phyloP scores from a whole-genome alignment of 345 rosid species.

The Arabis alpina region DNA sequence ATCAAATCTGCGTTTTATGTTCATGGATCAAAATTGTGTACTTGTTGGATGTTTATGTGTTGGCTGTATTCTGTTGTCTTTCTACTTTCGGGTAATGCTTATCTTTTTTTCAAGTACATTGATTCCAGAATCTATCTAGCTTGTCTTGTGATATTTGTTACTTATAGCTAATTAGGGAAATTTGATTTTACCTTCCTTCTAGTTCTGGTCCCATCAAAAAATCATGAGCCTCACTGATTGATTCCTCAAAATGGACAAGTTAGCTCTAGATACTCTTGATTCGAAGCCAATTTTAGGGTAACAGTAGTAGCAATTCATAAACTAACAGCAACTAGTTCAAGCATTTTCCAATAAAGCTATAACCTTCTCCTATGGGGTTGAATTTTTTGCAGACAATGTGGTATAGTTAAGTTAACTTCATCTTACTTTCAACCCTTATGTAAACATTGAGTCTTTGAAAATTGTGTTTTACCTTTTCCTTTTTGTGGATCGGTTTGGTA shows the following conservation, averaged over 20 bases:
- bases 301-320: too few relatives aligned
- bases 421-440: not conserved
- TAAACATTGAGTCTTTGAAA: not conserved
- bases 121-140: slow-evolving; percentile 33
- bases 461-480: not conserved
- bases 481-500: slow-evolving; percentile 13
- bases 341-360: slow-evolving; percentile 3
- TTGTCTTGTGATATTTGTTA: not conserved
- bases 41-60: slow-evolving; percentile 26
- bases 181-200: slow-evolving; percentile 13
- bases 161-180: slow-evolving; percentile 31
- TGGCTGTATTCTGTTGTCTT: slow-evolving; percentile 24
- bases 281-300: not conserved
- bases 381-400: not conserved
- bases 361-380: not conserved
- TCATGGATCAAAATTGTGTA: slow-evolving; percentile 18
- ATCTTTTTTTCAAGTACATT: slow-evolving; percentile 22
- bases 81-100: slow-evolving; percentile 13
- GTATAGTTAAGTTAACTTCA: not conserved
- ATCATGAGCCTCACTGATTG: not conserved
- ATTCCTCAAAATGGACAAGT: slow-evolving; percentile 3
- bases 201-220: slow-evolving; percentile 7
- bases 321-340: not conserved
- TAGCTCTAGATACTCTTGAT: slow-evolving; percentile 23
- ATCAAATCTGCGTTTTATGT: slow-evolving; percentile 53